These are phyloP conservation scores for Amanita jacksonii DNA, from an alignment of 768 basidiomycete species.

Conservation along the genomic window DNA sequence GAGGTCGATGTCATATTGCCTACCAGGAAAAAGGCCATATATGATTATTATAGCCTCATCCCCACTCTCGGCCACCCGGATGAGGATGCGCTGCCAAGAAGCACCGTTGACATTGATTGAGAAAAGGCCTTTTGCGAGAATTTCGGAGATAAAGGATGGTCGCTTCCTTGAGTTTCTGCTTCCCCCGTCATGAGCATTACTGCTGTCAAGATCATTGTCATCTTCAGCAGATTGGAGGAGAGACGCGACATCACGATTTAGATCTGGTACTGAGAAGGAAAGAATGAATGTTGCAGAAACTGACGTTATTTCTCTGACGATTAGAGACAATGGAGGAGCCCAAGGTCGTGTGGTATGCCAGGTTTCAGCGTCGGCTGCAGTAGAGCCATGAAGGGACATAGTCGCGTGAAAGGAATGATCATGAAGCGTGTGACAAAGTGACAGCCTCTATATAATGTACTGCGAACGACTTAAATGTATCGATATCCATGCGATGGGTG, in stretches of 20 bases:
- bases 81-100: constrained; percentile 71
- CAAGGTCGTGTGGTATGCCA: constrained; percentile 78
- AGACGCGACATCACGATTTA: constrained; percentile 28
- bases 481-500: constrained; percentile 5
- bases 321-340: constrained; percentile 59
- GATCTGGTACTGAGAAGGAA: constrained; percentile 38
- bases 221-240: constrained; percentile 31
- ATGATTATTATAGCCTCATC: constrained; percentile 90
- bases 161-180: constrained; percentile 10
- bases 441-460: neutral
- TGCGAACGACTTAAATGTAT: constrained; percentile 3
- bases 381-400: constrained; percentile 20
- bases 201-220: constrained; percentile 21
- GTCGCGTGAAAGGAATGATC: constrained; percentile 5
- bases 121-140: constrained; percentile 57
- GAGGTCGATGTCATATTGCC: constrained; percentile 86
- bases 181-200: constrained; percentile 5
- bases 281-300: constrained; percentile 79
- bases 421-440: constrained; percentile 6
- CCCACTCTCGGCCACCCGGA: constrained; percentile 67
- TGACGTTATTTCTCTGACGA: constrained; percentile 74
- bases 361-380: constrained; percentile 16
- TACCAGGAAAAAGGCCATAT: constrained; percentile 79
- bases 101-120: constrained; percentile 74
- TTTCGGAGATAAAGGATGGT: constrained; percentile 46